phyloP scores from a whole-genome alignment of 192 early-diverging fungal species.

The Rhizoclosmatium globosum region DNA sequence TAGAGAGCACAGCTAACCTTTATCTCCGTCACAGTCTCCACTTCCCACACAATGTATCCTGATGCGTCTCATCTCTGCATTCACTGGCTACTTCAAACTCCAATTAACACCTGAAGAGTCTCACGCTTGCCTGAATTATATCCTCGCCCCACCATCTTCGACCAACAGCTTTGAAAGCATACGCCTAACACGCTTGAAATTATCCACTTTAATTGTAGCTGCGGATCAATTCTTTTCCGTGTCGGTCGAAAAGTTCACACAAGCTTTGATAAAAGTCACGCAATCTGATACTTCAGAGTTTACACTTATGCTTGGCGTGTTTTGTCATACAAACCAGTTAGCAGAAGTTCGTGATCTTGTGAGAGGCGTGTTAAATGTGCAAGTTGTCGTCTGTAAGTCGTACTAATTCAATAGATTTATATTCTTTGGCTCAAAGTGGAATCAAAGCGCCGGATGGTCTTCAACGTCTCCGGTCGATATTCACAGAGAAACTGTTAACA shows the following conservation, averaged over 20 bases:
- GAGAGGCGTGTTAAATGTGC: constrained; percentile 12
- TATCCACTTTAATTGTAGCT: constrained; percentile 11
- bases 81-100: constrained; percentile 36
- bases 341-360: constrained; percentile 23
- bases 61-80: constrained; percentile 22
- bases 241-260: constrained; percentile 18
- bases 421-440: background rate
- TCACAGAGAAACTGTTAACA: constrained; percentile 26
- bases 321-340: constrained; percentile 36
- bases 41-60: constrained; percentile 17
- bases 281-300: constrained; percentile 26
- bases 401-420: background rate
- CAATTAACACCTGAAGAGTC: constrained; percentile 9
- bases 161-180: too few species aligned
- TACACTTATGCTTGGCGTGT: constrained; percentile 38
- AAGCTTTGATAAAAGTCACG: background rate
- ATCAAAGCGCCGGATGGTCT: constrained; percentile 16
- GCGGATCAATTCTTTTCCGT: constrained; percentile 13
- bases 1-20: too few species aligned
- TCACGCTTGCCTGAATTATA: background rate
- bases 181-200: background rate
- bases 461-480: constrained; percentile 13
- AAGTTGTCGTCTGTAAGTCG: background rate
- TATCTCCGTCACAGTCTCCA: background rate
- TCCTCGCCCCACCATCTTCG: background rate